phyloP scores from a whole-genome alignment of 805 yeast genomes.

The Candida gorgasii region DNA sequence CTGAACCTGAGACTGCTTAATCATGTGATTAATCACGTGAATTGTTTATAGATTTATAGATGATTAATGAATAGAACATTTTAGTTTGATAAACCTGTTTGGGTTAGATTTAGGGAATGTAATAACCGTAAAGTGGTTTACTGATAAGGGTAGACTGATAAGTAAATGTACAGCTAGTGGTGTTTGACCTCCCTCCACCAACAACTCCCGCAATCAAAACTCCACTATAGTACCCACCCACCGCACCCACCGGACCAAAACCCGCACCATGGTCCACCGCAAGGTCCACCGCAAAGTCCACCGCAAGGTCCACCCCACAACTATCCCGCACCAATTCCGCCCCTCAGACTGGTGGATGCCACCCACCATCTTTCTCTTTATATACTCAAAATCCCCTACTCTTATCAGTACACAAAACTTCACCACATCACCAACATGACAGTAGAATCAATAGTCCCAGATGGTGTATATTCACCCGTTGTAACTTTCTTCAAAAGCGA shows the following conservation, averaged over 20 bases:
- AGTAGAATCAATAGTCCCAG: constrained; percentile 14
- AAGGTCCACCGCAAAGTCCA: background rate
- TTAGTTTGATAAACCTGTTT: background rate
- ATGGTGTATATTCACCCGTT: constrained; percentile 34
- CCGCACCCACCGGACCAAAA: too few species aligned
- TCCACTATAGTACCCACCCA: too few species aligned
- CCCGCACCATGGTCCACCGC: background rate
- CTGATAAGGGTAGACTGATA: too few species aligned
- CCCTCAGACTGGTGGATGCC: background rate
- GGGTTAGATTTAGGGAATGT: too few species aligned
- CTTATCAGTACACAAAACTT: background rate
- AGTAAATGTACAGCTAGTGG: too few species aligned
- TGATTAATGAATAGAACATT: constrained; percentile 2
- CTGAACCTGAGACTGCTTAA: constrained; percentile 8
- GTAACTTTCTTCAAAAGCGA: constrained; percentile 30
- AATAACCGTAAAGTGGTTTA: too few species aligned
- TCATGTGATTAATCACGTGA: background rate
- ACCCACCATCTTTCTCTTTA: background rate
- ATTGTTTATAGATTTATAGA: constrained; percentile 6
- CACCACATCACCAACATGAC: too few species aligned
- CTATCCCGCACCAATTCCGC: background rate
- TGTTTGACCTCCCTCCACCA: too few species aligned
- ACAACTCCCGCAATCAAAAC: too few species aligned
- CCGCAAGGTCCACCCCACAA: background rate
- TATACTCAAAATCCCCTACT: background rate